Base-by-base conservation (phyloP, 1,284 basidiomycete genomes). In the Mycosarcoma mackinlayi region DNA sequence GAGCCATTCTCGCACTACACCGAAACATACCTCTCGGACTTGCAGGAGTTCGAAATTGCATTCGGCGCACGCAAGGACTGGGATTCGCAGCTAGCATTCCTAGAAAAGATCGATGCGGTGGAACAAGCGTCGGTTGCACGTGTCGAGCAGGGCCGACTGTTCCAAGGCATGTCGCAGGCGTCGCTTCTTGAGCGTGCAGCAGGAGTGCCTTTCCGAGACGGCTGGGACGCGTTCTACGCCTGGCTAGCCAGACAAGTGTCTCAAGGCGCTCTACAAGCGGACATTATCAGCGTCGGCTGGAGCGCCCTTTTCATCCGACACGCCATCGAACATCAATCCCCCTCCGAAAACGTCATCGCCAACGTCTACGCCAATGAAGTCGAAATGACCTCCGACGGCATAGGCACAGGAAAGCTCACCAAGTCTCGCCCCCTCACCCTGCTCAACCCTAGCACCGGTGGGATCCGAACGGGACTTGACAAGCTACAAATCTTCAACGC, bases 261-360 rank as follows among this genome's bases (percentile, higher is more conserved):
- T 11, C 16, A 28, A 1, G 49, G 42, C 0, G 14, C 3, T 1
- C 19, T 75, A 1, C 60, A 48, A 1, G 48, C 65, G 0, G 51
- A 77, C 13, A 56, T 81, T n/a, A 66, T 80, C 47, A 76, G 73
- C 33, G 76, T 81, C 4, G 74, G 78, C 11, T 82, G 80, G 80
- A 76, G 73, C 18, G 58, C 67, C 1, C 33, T 23, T 0, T 82
- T 81, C 24, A 78, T 82, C 13, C 42, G 38, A 1, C 61, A 57
- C 14, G 69, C 70, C 1, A 48, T 77, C 35, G 41, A 50, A 19
- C 24, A 41, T 23, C 11, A 13, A 18, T 25, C 37, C 5, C 3
- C 19, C 40, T 6, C 6, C 7, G 10, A n/a, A n/a, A n/a, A n/a
- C n/a, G n/a, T n/a, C n/a, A n/a, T n/a, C n/a, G n/a, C n/a, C n/a